These are phyloP conservation scores for Solanum peruvianum DNA, from an alignment of 257 asterid genomes.

Conservation along the genomic window DNA sequence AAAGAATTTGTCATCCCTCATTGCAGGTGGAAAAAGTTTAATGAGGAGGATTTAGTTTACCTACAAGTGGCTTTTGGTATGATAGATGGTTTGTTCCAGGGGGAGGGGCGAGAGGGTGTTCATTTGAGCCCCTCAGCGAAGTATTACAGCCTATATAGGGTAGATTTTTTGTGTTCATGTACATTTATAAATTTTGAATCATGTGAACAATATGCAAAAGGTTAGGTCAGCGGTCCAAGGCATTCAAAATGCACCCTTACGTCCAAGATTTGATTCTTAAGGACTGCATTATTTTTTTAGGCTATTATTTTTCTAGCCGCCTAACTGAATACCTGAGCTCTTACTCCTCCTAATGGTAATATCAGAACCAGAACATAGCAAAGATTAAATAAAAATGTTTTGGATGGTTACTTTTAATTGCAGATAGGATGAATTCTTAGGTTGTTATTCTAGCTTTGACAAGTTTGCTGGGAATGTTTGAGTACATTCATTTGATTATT, in stretches of 20 bases:
- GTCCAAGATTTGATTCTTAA: not conserved
- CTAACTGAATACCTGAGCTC: not conserved
- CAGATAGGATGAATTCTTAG: not conserved
- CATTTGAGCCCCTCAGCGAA: not conserved
- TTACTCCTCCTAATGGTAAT: not conserved
- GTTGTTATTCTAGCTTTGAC: not conserved
- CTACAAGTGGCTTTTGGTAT: slow-evolving; percentile 85
- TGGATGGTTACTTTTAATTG: not conserved
- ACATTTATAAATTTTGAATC: not conserved
- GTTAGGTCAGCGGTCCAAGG: not conserved
- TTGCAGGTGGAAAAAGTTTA: not conserved
- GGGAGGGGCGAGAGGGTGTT: not conserved
- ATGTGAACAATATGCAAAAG: not conserved
- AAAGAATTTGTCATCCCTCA: not conserved
- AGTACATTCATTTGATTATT: not conserved
- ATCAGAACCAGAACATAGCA: not conserved
- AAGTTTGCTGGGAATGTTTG: not conserved
- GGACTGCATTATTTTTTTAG: not conserved
- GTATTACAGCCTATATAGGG: not conserved
- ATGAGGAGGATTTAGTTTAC: slow-evolving; percentile 2
- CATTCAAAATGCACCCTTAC: not conserved
- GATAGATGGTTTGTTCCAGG: slow-evolving; percentile 43
- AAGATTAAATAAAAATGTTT: not conserved
- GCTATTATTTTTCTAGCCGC: not conserved
- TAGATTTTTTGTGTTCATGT: not conserved